Evolutionary conservation across 1,139 yeast species (phyloP), one percentile per base, ranked within the genome.

Genomic region (Suhomyces terraborum): DNA sequence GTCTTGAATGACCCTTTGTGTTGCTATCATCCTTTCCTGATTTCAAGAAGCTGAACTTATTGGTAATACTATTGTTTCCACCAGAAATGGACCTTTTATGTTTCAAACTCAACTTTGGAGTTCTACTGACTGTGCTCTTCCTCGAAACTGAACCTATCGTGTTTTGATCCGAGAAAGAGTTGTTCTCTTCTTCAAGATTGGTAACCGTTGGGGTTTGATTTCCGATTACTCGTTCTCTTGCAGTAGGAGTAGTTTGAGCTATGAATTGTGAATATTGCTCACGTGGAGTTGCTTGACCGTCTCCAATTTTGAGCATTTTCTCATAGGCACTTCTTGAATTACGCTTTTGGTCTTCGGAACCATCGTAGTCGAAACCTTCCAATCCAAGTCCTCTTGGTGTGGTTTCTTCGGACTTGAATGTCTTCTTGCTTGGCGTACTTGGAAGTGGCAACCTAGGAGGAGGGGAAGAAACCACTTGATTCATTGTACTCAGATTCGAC

Each of bases 11-110:
- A 5, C 63, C 63, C 25, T 34, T 41, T 6, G 32, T 23, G 16
- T 34, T 22, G 9, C 36, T 32, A 7, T 51, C 52, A 25, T 53
- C 59, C 13, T 51, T 56, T 19, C 43, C 47, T n/a, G 58, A 45
- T 46, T 64, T 66, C 54, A 72, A 70, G 22, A 72, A 53, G 17
- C 59, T 62, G 40, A 72, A 58, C 46, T 69, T 69, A 29, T 59
- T 56, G 18, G 60, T 48, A 31, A 58, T 45, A 9, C 48, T 47
- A 12, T 47, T 30, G 48, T 58, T 64, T 10, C 75, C 73, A 12
- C 74, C 74, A 21, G 76, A 69, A 4, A 58, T 54, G 6, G 76
- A 68, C 21, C 77, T 53, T 50, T 71, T 72, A 50, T 73, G 78
- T 41, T 65, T 68, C 42, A 71, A 56, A 25, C 65, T 40, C 39